phyloP scores from a whole-genome alignment of 441 rosid species.

The Arabidopsis lyrata region DNA sequence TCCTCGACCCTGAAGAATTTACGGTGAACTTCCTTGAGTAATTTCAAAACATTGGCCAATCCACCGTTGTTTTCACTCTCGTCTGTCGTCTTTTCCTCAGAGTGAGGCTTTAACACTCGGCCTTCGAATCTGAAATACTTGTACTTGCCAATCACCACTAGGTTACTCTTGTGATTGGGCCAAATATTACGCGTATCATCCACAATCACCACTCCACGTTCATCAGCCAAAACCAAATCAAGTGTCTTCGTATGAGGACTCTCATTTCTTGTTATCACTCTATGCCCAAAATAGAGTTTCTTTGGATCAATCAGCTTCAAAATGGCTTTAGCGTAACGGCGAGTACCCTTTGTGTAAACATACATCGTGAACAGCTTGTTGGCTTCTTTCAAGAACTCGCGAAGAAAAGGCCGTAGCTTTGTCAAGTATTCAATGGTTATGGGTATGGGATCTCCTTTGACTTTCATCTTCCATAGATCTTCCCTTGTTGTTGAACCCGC shows the following conservation, averaged over 20 bases:
- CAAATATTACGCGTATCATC: slow-evolving; percentile 14
- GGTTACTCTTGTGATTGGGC: slow-evolving; percentile 14
- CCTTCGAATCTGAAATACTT: slow-evolving; percentile 1
- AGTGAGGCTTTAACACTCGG: neutral
- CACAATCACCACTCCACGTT: slow-evolving; percentile 12
- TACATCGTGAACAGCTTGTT: slow-evolving; percentile 28
- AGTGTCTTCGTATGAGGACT: slow-evolving; percentile 32
- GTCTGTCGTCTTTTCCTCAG: slow-evolving; percentile 11
- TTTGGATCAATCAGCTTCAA: slow-evolving; percentile 34
- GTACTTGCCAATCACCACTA: slow-evolving; percentile 14
- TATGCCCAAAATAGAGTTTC: slow-evolving; percentile 16
- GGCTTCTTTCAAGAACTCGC: slow-evolving; percentile 35
- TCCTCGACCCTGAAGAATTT: slow-evolving; percentile 8
- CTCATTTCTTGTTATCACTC: slow-evolving; percentile 28
- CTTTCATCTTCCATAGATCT: slow-evolving; percentile 11
- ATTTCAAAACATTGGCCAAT: slow-evolving; percentile 6
- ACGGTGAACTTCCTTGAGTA: slow-evolving; percentile 10
- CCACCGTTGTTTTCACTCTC: slow-evolving; percentile 5
- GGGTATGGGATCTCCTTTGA: neutral
- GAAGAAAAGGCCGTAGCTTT: slow-evolving; percentile 36
- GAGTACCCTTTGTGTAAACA: slow-evolving; percentile 37
- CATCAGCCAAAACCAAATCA: slow-evolving; percentile 39
- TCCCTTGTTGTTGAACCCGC: neutral
- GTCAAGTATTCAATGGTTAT: neutral
- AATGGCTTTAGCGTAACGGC: neutral